These are phyloP conservation scores for Aspergillus fischeri DNA, from an alignment of 2,329 filamentous ascomycete species.

Conservation along the genomic window DNA sequence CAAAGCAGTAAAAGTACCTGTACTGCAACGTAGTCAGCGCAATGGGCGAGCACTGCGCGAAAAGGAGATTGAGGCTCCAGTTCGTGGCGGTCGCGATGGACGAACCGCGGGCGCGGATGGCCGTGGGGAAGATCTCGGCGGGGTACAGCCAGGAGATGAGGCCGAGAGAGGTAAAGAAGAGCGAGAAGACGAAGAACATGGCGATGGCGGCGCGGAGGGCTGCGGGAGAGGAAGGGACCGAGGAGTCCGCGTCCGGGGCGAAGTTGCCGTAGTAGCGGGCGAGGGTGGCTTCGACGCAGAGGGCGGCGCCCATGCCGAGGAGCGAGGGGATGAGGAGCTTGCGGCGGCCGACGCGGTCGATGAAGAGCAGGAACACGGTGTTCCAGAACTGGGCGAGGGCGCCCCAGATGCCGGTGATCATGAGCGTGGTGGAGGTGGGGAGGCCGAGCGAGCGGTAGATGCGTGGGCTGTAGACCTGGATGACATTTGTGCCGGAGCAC, in stretches of 20 bases:
- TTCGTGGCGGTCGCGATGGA: constrained; percentile 44
- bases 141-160: constrained; percentile 47
- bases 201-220: constrained; percentile 44
- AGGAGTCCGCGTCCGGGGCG: constrained; percentile 13
- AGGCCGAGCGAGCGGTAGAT: constrained; percentile 46
- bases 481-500: constrained; percentile 46
- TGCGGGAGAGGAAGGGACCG: constrained; percentile 18
- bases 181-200: constrained; percentile 46
- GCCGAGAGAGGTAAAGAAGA: constrained; percentile 44
- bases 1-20: constrained; percentile 49
- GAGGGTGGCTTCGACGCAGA: constrained; percentile 41
- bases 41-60: constrained; percentile 48
- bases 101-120: constrained; percentile 41
- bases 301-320: constrained; percentile 40
- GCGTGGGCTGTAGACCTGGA: constrained; percentile 42
- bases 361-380: constrained; percentile 42
- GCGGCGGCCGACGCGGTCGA: constrained; percentile 47
- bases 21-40: constrained; percentile 44
- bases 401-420: constrained; percentile 51
- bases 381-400: constrained; percentile 49
- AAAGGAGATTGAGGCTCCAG: constrained; percentile 46
- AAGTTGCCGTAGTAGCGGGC: constrained; percentile 33
- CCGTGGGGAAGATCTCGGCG: constrained; percentile 46
- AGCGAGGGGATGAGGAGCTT: constrained; percentile 46
- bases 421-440: constrained; percentile 42